Evolutionary conservation across 768 basidiomycete genomes (phyloP), one percentile per base, ranked within the genome.

Genomic region (Russula sp.): DNA sequence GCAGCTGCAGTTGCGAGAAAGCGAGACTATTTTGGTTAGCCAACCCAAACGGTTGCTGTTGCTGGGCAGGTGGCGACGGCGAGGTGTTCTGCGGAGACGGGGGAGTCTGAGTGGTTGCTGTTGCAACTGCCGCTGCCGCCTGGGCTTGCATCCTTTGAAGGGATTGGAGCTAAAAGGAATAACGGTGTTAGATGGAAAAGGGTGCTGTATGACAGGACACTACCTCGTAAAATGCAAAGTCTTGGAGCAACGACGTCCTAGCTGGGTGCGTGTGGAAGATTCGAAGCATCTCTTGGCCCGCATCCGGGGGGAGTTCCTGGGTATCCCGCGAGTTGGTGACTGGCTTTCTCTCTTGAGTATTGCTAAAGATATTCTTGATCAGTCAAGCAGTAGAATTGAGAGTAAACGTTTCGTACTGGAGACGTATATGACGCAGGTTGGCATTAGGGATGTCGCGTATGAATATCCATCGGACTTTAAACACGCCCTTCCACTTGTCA

Each of bases 401-500:
- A 47, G 3, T 25, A 32, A 41, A 57, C 8, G 59, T 55, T 38
- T 66, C 81, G 35, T 73, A 93, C 91, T 87, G 88, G 52, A 95
- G 75, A 65, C 90, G 86, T 70, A 97, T 95, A 73, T 96, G 93
- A 51, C 93, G 81, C 50, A 97, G 74, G 56, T 86, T 90, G 65
- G 90, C 83, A 69, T 95, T 95, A 29, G 93, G 93, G 53, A 93
- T 93, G 70, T 98, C 96, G 60, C 93, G 86, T 59, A 99, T 94
- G 71, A 93, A 98, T 65, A 98, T 86, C 97, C 97, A 98, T 59
- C 88, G 83, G 29, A 99, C 93, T 76, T 95, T 96, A 79, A 99
- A 97, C 56, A 98, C 93, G 25, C 97, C 97, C 74, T 99, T 98
- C 97, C 97, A 99, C 73, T 99, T 99, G 75, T 98, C 95, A 38